These are phyloP conservation scores for Thyridium curvatum DNA, from an alignment of 2,329 filamentous ascomycete genomes.

Conservation along the genomic window DNA sequence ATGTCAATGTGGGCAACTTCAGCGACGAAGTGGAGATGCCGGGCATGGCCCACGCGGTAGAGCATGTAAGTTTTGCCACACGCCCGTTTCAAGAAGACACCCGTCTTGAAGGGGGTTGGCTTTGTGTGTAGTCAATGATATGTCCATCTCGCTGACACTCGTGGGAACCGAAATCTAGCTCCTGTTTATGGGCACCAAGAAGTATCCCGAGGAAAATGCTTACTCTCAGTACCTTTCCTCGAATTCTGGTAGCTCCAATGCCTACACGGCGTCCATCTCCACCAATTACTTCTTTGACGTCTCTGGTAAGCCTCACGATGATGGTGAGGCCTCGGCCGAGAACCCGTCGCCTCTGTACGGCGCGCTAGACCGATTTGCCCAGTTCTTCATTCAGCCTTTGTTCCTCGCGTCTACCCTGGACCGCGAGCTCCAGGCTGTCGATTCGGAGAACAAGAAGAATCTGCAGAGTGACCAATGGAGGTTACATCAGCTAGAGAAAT, in stretches of 20 bases:
- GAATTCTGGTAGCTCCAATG: constrained; percentile 89
- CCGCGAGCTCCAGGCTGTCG: constrained; percentile 79
- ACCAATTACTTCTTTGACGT: constrained; percentile 99
- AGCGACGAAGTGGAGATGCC: constrained; percentile 87
- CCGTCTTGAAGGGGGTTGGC: no score
- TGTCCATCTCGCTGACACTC: neutral
- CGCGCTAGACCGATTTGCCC: constrained; percentile 83
- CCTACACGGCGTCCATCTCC: constrained; percentile 86
- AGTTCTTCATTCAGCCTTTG: constrained; percentile 86
- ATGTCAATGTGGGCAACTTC: constrained; percentile 94
- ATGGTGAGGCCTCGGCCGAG: constrained; percentile 45
- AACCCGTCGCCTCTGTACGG: constrained; percentile 64
- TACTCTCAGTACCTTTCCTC: constrained; percentile 90
- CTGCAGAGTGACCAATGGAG: constrained; percentile 87
- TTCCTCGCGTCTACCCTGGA: constrained; percentile 83
- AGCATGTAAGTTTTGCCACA: constrained; percentile 56
- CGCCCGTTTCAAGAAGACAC: neutral
- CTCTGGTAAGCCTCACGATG: constrained; percentile 67
- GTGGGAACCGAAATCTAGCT: constrained; percentile 36
- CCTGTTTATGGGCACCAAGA: constrained; percentile 97
- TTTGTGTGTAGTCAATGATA: neutral
- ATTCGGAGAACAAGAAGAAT: constrained; percentile 98
- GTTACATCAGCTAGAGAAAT: constrained; percentile 80
- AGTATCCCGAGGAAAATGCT: constrained; percentile 93
- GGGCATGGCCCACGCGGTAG: constrained; percentile 91